phyloP scores from a whole-genome alignment of 2,329 filamentous ascomycete genomes.

The Scedosporium boydii region DNA sequence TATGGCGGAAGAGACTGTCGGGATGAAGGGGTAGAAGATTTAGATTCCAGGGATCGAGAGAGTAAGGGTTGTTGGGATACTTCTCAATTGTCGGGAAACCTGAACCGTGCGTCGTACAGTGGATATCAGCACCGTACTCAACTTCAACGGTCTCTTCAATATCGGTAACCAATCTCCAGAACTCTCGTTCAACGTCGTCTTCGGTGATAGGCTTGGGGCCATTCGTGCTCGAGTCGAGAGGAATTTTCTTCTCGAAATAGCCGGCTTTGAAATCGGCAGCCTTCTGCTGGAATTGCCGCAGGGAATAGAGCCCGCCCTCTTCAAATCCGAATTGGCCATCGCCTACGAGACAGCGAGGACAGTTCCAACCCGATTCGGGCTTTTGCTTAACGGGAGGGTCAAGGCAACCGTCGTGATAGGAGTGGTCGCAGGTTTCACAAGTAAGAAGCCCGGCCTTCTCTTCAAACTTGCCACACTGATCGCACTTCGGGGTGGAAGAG shows the following conservation, averaged over 20 bases:
- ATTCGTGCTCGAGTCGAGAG: conserved; percentile 75
- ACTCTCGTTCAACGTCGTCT: conserved; percentile 92
- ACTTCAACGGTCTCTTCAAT: conserved; percentile 94
- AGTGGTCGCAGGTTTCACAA: conserved; percentile 87
- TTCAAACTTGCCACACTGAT: conserved; percentile 74
- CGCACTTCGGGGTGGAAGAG: conserved; percentile 59
- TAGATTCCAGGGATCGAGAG: conserved; percentile 89
- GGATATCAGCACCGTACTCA: conserved; percentile 95
- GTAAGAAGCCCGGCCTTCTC: conserved; percentile 61
- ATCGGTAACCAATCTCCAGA: conserved; percentile 91
- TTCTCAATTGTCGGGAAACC: conserved; percentile 93
- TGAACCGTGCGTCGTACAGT: conserved; percentile 94
- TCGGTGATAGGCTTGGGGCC: conserved; percentile 76
- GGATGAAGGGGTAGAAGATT: conserved; percentile 84
- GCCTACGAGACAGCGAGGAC: conserved; percentile 85
- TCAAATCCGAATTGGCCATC: conserved; percentile 97
- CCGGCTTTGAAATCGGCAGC: conserved; percentile 89
- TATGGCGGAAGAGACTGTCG: conserved; percentile 90
- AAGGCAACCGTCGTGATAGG: conserved; percentile 78
- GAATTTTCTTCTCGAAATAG: conserved; percentile 88
- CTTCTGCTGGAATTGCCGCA: conserved; percentile 93
- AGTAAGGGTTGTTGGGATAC: conserved; percentile 77
- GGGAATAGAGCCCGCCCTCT: conserved; percentile 88
- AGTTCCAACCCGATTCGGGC: conserved; percentile 90
- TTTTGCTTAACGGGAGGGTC: conserved; percentile 73